Conservation (phyloP, 2,329 filamentous ascomycete genomes). For the Curvularia lunata region DNA sequence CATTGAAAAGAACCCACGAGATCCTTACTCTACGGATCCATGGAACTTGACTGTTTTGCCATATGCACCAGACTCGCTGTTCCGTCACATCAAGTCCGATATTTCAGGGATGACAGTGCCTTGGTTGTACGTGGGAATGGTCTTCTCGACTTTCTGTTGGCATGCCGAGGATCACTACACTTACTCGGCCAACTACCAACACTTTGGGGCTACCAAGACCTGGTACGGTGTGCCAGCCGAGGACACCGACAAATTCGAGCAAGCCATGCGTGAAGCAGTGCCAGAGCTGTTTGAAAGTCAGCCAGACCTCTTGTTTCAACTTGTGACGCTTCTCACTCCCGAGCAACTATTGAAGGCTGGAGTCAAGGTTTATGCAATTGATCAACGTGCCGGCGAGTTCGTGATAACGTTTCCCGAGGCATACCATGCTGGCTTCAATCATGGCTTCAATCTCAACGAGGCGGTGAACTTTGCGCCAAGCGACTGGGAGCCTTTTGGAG, state of each 20-base stretch:
- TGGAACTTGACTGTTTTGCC: conserved; percentile 97
- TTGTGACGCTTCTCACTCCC: conserved; percentile 93
- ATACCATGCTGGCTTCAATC: conserved; percentile 97
- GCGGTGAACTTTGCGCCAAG: conserved; percentile 95
- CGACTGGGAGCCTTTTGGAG: conserved; percentile 94
- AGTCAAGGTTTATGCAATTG: conserved; percentile 91
- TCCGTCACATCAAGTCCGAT: conserved; percentile 96
- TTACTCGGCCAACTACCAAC: conserved; percentile 97
- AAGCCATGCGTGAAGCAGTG: conserved; percentile 92
- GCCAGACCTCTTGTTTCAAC: conserved; percentile 92
- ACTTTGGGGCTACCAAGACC: conserved; percentile 97
- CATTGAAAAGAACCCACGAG: conserved; percentile 84
- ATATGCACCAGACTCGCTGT: conserved; percentile 87
- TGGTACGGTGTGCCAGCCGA: conserved; percentile 98
- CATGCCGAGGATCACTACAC: conserved; percentile 98
- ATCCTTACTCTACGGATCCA: conserved; percentile 84
- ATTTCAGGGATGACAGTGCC: conserved; percentile 99
- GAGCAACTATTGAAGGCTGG: conserved; percentile 92
- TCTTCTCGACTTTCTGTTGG: conserved; percentile 99
- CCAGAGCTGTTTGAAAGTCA: conserved; percentile 97
- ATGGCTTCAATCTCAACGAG: conserved; percentile 98
- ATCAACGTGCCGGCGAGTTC: conserved; percentile 93
- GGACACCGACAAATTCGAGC: conserved; percentile 92
- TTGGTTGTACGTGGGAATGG: conserved; percentile 99
- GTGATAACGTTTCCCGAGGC: conserved; percentile 97